phyloP scores from a whole-genome alignment of 2,329 filamentous ascomycete genomes.

The Diaporthe vaccinii region DNA sequence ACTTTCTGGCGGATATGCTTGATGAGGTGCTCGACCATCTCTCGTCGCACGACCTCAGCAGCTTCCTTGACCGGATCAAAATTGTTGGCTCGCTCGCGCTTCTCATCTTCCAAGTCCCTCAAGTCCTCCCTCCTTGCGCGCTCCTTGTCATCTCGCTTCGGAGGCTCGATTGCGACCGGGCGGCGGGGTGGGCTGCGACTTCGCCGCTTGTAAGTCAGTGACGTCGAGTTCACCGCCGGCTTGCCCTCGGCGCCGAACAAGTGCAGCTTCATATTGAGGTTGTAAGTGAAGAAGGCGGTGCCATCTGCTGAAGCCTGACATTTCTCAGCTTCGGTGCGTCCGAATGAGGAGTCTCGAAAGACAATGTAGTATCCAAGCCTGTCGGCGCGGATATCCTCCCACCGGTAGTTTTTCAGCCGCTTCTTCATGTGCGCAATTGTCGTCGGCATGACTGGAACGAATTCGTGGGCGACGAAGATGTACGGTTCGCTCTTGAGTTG shows the following conservation, averaged over 20 bases:
- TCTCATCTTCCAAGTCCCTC: conserved; percentile 89
- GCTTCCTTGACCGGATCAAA: conserved; percentile 93
- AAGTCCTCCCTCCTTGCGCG: conserved; percentile 79
- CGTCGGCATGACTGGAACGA: conserved; percentile 87
- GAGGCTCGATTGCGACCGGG: conserved; percentile 55
- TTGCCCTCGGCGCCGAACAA: conserved; percentile 48
- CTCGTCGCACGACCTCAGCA: conserved; percentile 80
- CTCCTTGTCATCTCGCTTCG: conserved; percentile 75
- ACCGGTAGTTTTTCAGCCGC: conserved; percentile 84
- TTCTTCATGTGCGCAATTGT: conserved; percentile 93
- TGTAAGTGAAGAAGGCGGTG: conserved; percentile 89
- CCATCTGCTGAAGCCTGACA: conserved; percentile 86
- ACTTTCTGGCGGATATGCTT: conserved; percentile 91
- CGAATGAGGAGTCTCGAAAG: conserved; percentile 84
- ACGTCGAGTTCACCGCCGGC: conserved; percentile 48
- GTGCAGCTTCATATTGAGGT: conserved; percentile 90
- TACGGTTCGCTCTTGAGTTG: conserved; percentile 86
- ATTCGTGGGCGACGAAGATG: conserved; percentile 88
- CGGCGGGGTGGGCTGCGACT: conserved; percentile 54
- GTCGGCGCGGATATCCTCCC: conserved; percentile 87
- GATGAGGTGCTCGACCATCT: conserved; percentile 88
- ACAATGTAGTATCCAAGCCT: conserved; percentile 90
- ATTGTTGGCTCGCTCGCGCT: conserved; percentile 86
- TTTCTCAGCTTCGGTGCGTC: conserved; percentile 83
- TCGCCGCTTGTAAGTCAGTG: conserved; percentile 48